Conservation (phyloP, 345 rosid species). For the Leavenworthia alabamica region DNA sequence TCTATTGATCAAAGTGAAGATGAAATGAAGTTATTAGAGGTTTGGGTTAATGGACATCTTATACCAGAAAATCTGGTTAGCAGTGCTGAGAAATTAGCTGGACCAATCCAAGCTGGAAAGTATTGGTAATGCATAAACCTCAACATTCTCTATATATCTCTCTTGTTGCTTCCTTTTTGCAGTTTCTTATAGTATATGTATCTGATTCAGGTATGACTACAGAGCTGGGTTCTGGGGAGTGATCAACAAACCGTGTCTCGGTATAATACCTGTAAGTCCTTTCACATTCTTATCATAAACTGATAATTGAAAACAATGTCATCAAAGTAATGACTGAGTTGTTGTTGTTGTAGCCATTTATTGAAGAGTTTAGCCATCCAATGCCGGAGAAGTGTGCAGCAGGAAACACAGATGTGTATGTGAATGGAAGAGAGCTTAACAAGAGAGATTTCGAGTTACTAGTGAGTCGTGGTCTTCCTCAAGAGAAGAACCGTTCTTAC, state of each 20-base stretch:
- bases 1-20: conserved; percentile 32
- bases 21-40: conserved; percentile 25
- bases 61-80: conserved; percentile 43
- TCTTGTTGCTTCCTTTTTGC: not conserved
- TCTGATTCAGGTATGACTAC: conserved; percentile 57
- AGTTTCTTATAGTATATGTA: not conserved
- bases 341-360: conserved; percentile 49
- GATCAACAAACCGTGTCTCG: conserved; percentile 56
- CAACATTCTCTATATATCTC: not conserved
- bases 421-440: conserved; percentile 75
- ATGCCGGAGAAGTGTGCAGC: conserved; percentile 56
- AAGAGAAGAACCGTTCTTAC: conserved; percentile 42
- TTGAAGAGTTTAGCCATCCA: conserved; percentile 58
- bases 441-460: conserved; percentile 57
- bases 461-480: conserved; percentile 51
- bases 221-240: conserved; percentile 81
- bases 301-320: not conserved
- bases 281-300: not conserved
- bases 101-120: conserved; percentile 63
- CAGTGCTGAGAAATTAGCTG: conserved; percentile 57
- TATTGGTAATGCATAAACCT: conserved; percentile 44
- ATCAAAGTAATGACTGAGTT: not conserved
- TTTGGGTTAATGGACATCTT: conserved; percentile 52
- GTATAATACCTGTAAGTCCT: conserved; percentile 64
- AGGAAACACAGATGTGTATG: conserved; percentile 61